phyloP scores from a whole-genome alignment of 139 green algal genomes.

The Pseudopediastrum boryanum region DNA sequence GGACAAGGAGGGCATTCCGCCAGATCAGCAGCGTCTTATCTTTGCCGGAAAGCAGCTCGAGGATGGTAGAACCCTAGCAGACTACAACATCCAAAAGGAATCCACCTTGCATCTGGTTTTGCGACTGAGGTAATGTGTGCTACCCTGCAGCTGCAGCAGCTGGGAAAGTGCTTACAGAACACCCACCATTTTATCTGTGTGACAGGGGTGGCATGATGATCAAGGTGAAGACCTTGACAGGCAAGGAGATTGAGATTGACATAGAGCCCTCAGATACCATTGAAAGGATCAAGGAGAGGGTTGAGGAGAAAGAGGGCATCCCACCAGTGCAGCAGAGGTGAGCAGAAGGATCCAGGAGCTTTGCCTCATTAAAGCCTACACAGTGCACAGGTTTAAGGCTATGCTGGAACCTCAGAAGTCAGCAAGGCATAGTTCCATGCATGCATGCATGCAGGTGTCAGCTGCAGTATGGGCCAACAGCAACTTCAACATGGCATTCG shows the following conservation, averaged over 20 bases:
- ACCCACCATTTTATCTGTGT: not conserved
- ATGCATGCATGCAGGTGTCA: too few relatives aligned
- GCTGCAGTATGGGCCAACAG: too few relatives aligned
- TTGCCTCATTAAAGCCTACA: too few relatives aligned
- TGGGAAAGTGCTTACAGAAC: not conserved
- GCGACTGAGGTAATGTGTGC: constrained; percentile 49
- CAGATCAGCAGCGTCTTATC: constrained; percentile 96
- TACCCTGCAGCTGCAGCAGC: not conserved
- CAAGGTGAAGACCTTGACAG: constrained; percentile 98
- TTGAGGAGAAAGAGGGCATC: constrained; percentile 99
- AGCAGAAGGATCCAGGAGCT: too few relatives aligned
- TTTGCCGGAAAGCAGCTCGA: constrained; percentile 98
- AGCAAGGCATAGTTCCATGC: too few relatives aligned
- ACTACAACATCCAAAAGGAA: constrained; percentile 99
- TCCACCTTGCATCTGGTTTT: constrained; percentile 77
- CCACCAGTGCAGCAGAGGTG: constrained; percentile 97
- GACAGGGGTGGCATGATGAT: constrained; percentile 64
- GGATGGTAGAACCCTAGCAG: constrained; percentile 94
- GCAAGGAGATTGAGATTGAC: constrained; percentile 99
- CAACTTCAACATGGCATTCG: too few relatives aligned
- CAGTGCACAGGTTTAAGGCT: too few relatives aligned
- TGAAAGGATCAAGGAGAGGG: constrained; percentile 98
- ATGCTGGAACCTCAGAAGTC: too few relatives aligned
- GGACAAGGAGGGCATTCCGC: constrained; percentile 92
- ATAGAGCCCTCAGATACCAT: constrained; percentile 98